These are phyloP conservation scores for Parietaria judaica DNA, from an alignment of 306 rosid species.

Conservation along the genomic window DNA sequence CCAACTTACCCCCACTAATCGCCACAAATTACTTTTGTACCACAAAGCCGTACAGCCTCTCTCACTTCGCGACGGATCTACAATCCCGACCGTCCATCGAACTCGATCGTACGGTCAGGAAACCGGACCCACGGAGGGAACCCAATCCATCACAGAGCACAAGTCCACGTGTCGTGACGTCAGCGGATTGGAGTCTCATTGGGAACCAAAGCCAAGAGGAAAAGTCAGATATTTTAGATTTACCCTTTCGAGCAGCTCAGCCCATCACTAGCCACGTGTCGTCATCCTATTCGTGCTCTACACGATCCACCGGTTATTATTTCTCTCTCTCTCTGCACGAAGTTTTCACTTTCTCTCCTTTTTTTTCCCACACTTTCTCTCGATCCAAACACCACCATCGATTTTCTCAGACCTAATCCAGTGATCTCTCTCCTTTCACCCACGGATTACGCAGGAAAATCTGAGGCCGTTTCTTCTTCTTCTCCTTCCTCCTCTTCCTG, in stretches of 20 bases:
- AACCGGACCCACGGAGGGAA: not conserved
- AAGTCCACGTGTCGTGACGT: constrained; percentile 1
- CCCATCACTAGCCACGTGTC: constrained; percentile 22
- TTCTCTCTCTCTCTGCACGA: not conserved
- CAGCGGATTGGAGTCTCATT: not conserved
- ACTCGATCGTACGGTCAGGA: constrained; percentile 1
- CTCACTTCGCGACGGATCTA: not conserved
- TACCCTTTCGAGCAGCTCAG: constrained; percentile 11
- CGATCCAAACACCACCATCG: constrained; percentile 20
- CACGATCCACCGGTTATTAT: constrained; percentile 21
- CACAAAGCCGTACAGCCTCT: not conserved
- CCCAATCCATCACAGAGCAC: not conserved
- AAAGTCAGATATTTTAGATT: constrained; percentile 22
- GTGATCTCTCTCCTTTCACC: constrained; percentile 1
- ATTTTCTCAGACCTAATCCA: constrained; percentile 13
- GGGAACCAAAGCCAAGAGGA: constrained; percentile 1
- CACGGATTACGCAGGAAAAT: constrained; percentile 5
- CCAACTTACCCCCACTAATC: not conserved
- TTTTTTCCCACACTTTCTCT: constrained; percentile 19
- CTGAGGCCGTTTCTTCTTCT: constrained; percentile 11
- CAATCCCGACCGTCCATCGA: not conserved
- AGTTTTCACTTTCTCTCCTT: constrained; percentile 16
- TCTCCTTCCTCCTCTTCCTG: constrained; percentile 6
- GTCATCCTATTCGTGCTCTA: not conserved
- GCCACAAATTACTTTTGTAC: not conserved